Base-by-base conservation (phyloP, 2,329 filamentous ascomycete species). In the Xylariaceae sp. region DNA sequence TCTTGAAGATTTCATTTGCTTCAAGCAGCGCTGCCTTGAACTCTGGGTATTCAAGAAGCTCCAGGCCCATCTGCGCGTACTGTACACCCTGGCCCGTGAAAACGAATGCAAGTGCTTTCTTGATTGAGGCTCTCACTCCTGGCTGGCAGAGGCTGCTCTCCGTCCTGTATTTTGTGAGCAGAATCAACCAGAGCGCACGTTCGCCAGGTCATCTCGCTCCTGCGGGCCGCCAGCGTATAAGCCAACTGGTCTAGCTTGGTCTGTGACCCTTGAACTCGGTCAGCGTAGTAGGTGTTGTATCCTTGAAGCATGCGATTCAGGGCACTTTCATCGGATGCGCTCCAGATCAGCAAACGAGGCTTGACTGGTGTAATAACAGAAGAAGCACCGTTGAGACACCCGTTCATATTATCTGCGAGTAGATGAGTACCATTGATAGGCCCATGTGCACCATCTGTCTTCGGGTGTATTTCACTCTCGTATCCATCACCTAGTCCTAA, bases 261-360 rank as follows among this genome's bases (percentile, higher is more conserved):
- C 59, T 52, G 10, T 3, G 17, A 37, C 20, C 16, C 17, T 5
- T 14, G 4, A 22, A 12, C 4, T 14, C 8, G 8, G 14, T 29
- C 25, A 8, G 8, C 14, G 25, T 16, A 57, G 22, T 25, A 40
- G 14, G 14, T 14, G 27, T 22, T 4, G 3, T 12, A 23, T 2
- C 8, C 16, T 27, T 3, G 33, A 20, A 12, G 12, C 25, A 14
- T 40, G 40, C 46, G 5, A 46, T 40, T 47, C 17, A 61, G 46
- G 5, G 57, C 60, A n/a, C 56, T 58, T 49, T 62, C 55, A 23
- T 64, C 60, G 2, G 54, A 47, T 5, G 61, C 60, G n/a, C 55
- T 56, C 59, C 59, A 62, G 14, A 64, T 53, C 2, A 65, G 49
- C n/a, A 65, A 45, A 22, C 29, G 51, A 2, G 41, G 20, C 2